A percentile compares a stretch with the other conserved stretches of the same genome.
phyloP scores from a whole-genome alignment of 2,329 filamentous ascomycete genomes.

The Chrysoporthe austroafricana region DNA sequence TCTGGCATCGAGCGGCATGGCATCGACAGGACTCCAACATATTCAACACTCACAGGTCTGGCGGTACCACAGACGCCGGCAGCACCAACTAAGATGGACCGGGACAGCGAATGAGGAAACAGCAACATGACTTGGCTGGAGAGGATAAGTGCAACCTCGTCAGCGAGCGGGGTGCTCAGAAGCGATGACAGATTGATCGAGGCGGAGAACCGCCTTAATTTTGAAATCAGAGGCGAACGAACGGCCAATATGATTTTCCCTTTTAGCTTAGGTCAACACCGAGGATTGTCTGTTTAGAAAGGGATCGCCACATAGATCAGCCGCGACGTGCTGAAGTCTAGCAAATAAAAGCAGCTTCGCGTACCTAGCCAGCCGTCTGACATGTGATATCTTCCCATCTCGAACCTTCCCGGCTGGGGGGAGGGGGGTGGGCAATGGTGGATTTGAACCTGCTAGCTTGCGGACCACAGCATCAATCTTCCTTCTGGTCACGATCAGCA shows the following conservation, averaged over 20 bases:
- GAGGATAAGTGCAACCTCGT: background rate
- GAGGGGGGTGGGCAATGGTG: no score
- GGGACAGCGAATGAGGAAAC: background rate
- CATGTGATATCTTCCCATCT: background rate
- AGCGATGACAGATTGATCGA: constrained; percentile 1
- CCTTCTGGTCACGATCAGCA: no score
- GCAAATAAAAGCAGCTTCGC: background rate
- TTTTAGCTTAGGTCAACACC: background rate
- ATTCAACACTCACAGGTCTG: background rate
- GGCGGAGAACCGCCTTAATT: background rate
- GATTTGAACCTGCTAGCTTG: no score
- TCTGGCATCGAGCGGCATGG: constrained; percentile 29
- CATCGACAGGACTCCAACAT: background rate
- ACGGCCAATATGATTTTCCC: background rate
- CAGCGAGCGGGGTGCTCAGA: background rate
- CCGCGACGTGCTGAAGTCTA: constrained; percentile 1
- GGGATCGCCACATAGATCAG: constrained; percentile 4
- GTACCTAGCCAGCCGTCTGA: background rate
- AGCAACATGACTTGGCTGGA: background rate
- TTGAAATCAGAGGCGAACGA: background rate
- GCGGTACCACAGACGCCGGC: background rate
- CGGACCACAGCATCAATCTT: no score
- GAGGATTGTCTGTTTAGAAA: constrained; percentile 10
- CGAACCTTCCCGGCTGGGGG: no score
- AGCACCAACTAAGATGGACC: background rate